phyloP scores from a whole-genome alignment of 129 eudicot species.

The Mikania micrantha region DNA sequence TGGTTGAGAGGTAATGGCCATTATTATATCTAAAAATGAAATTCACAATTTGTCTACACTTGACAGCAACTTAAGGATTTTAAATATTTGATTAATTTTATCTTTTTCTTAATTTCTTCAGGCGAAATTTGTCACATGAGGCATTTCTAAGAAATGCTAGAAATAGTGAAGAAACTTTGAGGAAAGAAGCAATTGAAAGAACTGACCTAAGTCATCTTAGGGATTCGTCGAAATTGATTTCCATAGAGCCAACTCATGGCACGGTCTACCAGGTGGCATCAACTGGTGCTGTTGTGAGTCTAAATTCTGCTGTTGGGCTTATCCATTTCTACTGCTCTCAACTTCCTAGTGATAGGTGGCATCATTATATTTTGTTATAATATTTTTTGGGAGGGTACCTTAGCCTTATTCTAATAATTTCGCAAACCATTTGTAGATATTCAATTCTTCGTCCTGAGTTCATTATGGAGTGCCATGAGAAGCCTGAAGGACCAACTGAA shows the following conservation, averaged over 20 bases:
- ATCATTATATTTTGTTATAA: neutral
- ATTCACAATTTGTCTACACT: neutral
- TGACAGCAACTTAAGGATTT: neutral
- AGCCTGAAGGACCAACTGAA: slow-evolving; percentile 65
- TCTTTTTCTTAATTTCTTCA: slow-evolving; percentile 38
- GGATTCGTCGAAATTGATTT: slow-evolving; percentile 55
- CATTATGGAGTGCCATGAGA: slow-evolving; percentile 94
- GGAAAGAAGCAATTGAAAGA: slow-evolving; percentile 98
- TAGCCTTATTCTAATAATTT: neutral
- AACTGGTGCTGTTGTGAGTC: slow-evolving; percentile 97
- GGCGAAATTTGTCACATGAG: slow-evolving; percentile 87
- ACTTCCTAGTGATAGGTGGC: slow-evolving; percentile 94
- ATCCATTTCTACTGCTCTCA: slow-evolving; percentile 97
- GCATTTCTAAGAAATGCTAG: slow-evolving; percentile 91
- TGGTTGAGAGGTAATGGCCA: slow-evolving; percentile 76
- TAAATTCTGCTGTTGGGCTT: slow-evolving; percentile 98
- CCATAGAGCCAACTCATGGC: slow-evolving; percentile 58
- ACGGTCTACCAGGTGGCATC: slow-evolving; percentile 86
- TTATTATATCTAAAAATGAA: neutral
- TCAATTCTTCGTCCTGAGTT: slow-evolving; percentile 98
- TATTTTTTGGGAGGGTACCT: neutral
- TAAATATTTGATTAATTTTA: neutral
- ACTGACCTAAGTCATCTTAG: slow-evolving; percentile 87
- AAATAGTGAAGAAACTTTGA: slow-evolving; percentile 92
- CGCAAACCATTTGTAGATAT: slow-evolving; percentile 40